A percentile compares a stretch with the other conserved stretches of the same genome.
phyloP scores from a whole-genome alignment of 805 yeast genomes.

The Lipomyces sp. region DNA sequence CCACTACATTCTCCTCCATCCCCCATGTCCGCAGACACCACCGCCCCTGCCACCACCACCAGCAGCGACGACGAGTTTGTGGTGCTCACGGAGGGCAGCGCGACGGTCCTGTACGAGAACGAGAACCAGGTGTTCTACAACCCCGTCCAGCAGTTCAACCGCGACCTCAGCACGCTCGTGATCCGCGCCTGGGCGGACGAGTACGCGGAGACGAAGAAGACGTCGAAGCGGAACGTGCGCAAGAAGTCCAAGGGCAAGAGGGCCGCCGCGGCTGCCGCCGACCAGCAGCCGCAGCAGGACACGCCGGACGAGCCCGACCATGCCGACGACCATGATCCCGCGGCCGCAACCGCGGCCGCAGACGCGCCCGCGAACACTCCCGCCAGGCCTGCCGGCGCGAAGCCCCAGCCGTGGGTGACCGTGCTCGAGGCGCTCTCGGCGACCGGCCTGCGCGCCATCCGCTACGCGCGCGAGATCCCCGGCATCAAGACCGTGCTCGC shows the following conservation, averaged over 20 bases:
- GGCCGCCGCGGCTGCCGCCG: slow-evolving; percentile 5
- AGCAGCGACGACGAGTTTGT: slow-evolving; percentile 9
- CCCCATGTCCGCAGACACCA: too few relatives aligned
- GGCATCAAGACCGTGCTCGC: slow-evolving; percentile 71
- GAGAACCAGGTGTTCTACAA: slow-evolving; percentile 86
- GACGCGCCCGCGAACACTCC: background rate
- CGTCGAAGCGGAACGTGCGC: slow-evolving; percentile 32
- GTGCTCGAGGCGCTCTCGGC: slow-evolving; percentile 92
- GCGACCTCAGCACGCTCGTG: slow-evolving; percentile 82
- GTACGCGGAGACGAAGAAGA: slow-evolving; percentile 43
- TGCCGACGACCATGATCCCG: background rate
- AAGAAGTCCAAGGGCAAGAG: slow-evolving; percentile 17
- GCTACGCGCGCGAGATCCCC: slow-evolving; percentile 91
- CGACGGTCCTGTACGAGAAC: slow-evolving; percentile 76
- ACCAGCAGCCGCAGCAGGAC: slow-evolving; percentile 9
- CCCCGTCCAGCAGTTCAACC: slow-evolving; percentile 93
- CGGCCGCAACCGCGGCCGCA: background rate
- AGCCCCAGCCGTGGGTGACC: slow-evolving; percentile 49
- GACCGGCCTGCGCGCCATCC: slow-evolving; percentile 87
- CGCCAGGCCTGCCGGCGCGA: slow-evolving; percentile 16
- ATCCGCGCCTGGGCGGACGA: slow-evolving; percentile 82
- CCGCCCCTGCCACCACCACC: too few relatives aligned
- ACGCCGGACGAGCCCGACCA: slow-evolving; percentile 4
- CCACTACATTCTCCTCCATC: too few relatives aligned
- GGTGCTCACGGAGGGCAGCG: slow-evolving; percentile 65